phyloP scores from a whole-genome alignment of 192 early-diverging fungal genomes.

The Lobosporangium transversale region DNA sequence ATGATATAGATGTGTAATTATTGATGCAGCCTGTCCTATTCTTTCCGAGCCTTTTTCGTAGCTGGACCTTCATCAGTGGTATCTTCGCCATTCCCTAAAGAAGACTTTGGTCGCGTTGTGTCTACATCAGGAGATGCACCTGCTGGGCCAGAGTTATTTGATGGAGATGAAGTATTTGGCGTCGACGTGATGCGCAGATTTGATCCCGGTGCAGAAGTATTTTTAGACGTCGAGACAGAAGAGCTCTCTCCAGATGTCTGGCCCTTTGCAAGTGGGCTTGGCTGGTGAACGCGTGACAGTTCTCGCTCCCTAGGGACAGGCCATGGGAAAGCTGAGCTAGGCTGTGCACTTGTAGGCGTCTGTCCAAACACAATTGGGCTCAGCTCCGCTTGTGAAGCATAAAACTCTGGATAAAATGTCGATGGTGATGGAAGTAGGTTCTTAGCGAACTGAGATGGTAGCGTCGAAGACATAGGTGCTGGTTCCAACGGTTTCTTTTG shows the following conservation, averaged over 20 bases:
- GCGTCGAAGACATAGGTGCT: conserved; percentile 65
- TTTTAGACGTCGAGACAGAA: conserved; percentile 2
- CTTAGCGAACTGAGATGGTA: conserved; percentile 72
- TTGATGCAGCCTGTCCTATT: neutral
- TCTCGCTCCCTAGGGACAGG: conserved; percentile 59
- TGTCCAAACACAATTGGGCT: conserved; percentile 81
- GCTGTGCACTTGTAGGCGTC: conserved; percentile 72
- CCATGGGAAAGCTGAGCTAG: conserved; percentile 76
- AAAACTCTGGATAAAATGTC: conserved; percentile 80
- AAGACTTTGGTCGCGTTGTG: conserved; percentile 10
- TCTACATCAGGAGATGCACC: conserved; percentile 13
- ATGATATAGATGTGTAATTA: too few species aligned
- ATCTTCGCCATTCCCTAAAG: neutral
- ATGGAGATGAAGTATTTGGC: conserved; percentile 15
- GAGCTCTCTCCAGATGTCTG: conserved; percentile 22
- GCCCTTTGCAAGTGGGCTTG: conserved; percentile 62
- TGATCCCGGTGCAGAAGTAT: conserved; percentile 17
- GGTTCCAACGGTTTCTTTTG: conserved; percentile 47
- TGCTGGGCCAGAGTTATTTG: conserved; percentile 7
- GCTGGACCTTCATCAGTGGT: conserved; percentile 9
- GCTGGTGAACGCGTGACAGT: conserved; percentile 56
- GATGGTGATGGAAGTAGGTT: conserved; percentile 82
- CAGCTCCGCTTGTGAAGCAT: conserved; percentile 73
- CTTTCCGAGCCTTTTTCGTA: conserved; percentile 32
- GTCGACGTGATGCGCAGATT: conserved; percentile 37